Evolutionary conservation across 2,329 filamentous ascomycete genomes (phyloP).

Genomic region (Didymella glomerata): DNA sequence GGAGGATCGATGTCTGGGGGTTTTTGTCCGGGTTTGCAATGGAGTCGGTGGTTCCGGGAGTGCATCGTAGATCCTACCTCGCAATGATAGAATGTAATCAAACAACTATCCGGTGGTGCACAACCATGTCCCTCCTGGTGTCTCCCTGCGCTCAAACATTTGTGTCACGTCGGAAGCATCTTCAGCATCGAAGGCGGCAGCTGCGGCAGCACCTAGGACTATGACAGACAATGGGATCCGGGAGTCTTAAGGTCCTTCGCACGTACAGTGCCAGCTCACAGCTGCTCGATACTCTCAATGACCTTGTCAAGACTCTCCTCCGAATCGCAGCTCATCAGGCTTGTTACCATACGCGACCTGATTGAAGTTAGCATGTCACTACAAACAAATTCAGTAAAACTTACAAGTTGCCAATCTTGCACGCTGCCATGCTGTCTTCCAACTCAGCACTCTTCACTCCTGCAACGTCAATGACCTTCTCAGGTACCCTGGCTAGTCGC

Average conservation of each 20-base stretch:
- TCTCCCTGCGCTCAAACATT: constrained; percentile 48
- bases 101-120: not conserved
- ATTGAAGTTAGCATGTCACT: constrained; percentile 26
- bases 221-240: constrained; percentile 12
- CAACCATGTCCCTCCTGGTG: constrained; percentile 50
- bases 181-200: constrained; percentile 48
- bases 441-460: constrained; percentile 80
- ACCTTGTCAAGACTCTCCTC: constrained; percentile 50
- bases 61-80: constrained; percentile 61
- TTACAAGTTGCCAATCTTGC: constrained; percentile 46
- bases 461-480: constrained; percentile 78
- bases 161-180: constrained; percentile 45
- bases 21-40: constrained; percentile 54
- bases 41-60: constrained; percentile 49
- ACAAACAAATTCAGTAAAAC: constrained; percentile 13
- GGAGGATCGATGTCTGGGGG: constrained; percentile 59
- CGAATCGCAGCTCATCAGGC: constrained; percentile 36
- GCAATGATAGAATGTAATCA: not conserved
- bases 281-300: constrained; percentile 55
- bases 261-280: constrained; percentile 41
- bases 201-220: constrained; percentile 42
- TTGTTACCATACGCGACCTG: constrained; percentile 37
- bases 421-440: constrained; percentile 67
- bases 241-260: not conserved
- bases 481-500: constrained; percentile 80